Evolutionary conservation across 805 yeast species (phyloP).

Genomic region (Monosporozyma unispora): DNA sequence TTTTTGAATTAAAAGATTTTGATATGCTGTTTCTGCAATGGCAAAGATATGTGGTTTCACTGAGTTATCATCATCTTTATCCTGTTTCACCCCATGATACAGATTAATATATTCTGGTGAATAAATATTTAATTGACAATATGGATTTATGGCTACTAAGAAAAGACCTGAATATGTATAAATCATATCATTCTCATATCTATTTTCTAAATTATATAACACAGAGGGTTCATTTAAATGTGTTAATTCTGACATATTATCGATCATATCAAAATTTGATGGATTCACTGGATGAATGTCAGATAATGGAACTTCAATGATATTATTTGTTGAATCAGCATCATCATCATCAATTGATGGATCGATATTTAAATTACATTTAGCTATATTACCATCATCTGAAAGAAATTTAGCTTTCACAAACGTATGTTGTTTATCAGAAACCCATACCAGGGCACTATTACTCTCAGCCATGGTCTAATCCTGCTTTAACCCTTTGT

Average conservation of each 20-base stretch:
- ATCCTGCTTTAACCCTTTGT: background rate
- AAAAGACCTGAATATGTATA: constrained; percentile 94
- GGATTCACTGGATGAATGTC: constrained; percentile 60
- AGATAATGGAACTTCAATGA: constrained; percentile 20
- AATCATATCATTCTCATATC: constrained; percentile 71
- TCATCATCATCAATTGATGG: constrained; percentile 13
- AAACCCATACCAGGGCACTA: constrained; percentile 23
- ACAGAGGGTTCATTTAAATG: constrained; percentile 93
- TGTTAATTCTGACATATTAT: constrained; percentile 93
- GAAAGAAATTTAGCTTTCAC: constrained; percentile 20
- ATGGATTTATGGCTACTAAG: constrained; percentile 92
- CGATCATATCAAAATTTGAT: constrained; percentile 76
- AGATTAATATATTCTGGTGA: constrained; percentile 45
- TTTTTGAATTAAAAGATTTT: constrained; percentile 56
- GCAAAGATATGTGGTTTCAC: constrained; percentile 83
- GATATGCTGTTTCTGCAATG: constrained; percentile 76
- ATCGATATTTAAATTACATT: constrained; percentile 16
- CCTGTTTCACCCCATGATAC: constrained; percentile 38
- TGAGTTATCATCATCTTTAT: constrained; percentile 32
- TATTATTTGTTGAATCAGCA: constrained; percentile 7
- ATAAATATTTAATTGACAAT: constrained; percentile 65
- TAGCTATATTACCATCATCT: constrained; percentile 9
- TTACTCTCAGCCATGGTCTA: background rate
- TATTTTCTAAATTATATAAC: constrained; percentile 66
- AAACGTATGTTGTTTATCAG: constrained; percentile 23